Conservation (phyloP, 148 eudicot genomes). For the Nyssa sinensis region DNA sequence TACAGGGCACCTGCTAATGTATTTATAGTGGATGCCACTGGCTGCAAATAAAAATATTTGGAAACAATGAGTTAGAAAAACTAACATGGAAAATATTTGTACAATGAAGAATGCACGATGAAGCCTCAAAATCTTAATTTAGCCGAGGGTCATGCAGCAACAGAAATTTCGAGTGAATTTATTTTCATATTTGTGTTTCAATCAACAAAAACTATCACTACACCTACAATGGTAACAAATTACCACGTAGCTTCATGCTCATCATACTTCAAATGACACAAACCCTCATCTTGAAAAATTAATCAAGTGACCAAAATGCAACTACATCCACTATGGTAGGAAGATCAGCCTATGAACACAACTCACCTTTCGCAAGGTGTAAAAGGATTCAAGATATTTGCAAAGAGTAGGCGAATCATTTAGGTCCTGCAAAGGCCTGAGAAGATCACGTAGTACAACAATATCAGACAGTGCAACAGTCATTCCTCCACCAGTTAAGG, state of each 20-base stretch:
- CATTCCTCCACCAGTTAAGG: conserved; percentile 92
- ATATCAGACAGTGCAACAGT: conserved; percentile 89
- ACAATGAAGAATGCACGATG: background rate
- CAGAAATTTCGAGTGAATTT: background rate
- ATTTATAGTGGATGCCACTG: conserved; percentile 89
- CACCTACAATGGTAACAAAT: too few species aligned
- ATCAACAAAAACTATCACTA: too few species aligned
- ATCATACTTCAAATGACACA: too few species aligned
- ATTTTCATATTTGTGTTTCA: too few species aligned
- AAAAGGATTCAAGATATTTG: conserved; percentile 80
- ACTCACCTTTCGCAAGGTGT: conserved; percentile 78
- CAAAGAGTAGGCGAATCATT: conserved; percentile 64
- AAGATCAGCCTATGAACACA: background rate
- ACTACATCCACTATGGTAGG: background rate
- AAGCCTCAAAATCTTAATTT: too few species aligned
- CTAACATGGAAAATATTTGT: background rate
- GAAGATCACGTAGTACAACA: conserved; percentile 70
- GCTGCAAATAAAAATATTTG: conserved; percentile 39
- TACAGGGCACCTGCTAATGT: conserved; percentile 86
- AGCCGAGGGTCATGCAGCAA: background rate
- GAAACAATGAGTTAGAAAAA: conserved; percentile 7
- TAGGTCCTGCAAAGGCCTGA: conserved; percentile 63
- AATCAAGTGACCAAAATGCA: background rate
- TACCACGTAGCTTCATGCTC: too few species aligned
- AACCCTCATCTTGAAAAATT: too few species aligned